A percentile compares a stretch with the other conserved stretches of the same genome.
Conservation (phyloP, 257 asterid genomes). For the Cruciata laevipes region DNA sequence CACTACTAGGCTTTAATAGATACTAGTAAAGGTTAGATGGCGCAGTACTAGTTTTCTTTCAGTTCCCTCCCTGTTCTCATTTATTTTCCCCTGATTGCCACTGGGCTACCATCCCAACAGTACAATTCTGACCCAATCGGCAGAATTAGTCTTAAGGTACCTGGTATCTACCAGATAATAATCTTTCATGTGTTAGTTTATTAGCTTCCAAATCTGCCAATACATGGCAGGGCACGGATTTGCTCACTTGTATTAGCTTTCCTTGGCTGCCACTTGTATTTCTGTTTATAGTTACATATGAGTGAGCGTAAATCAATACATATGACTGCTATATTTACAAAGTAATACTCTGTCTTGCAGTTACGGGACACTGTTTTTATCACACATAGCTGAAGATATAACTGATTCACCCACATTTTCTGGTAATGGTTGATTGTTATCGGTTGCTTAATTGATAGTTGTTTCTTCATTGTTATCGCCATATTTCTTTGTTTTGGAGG, state of each 20-base stretch:
- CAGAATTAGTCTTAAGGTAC: background rate
- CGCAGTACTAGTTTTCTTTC: too few species aligned
- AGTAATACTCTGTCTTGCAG: constrained; percentile 27
- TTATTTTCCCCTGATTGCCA: too few species aligned
- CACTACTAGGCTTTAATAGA: too few species aligned
- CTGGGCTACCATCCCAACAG: too few species aligned
- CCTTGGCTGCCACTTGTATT: background rate
- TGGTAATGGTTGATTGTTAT: constrained; percentile 37
- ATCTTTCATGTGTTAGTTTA: background rate
- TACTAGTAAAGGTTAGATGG: too few species aligned
- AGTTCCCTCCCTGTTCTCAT: too few species aligned
- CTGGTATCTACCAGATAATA: background rate
- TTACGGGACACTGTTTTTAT: constrained; percentile 64
- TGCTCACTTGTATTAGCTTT: too few species aligned
- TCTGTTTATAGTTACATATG: background rate
- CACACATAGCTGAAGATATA: constrained; percentile 64
- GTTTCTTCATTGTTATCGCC: constrained; percentile 8
- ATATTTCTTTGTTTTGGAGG: constrained; percentile 8
- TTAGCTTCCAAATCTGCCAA: background rate
- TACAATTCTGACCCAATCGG: too few species aligned
- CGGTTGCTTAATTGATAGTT: constrained; percentile 11
- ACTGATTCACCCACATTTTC: constrained; percentile 74
- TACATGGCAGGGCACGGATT: background rate
- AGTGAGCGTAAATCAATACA: background rate
- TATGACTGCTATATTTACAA: background rate